Evolutionary conservation across 164 flowering plant genomes (phyloP), one percentile per base, ranked within the genome.

Genomic region (Pachysandra terminalis): DNA sequence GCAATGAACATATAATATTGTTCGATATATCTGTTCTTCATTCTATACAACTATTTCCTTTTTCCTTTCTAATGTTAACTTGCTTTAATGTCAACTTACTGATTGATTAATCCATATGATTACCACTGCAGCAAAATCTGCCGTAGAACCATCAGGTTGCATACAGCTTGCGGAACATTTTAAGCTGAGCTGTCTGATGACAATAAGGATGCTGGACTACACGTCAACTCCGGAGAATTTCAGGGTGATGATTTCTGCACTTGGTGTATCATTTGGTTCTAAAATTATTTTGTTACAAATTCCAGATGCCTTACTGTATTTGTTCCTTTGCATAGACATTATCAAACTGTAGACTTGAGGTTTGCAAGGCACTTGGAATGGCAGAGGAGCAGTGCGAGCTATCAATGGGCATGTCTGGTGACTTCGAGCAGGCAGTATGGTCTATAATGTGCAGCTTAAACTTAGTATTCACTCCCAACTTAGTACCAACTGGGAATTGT

Each of bases 401-500:
- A 25, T 96, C 99, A 61, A 96, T 95, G 99, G 99, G 99, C 73
- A 95, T 95, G 99, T 90, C 99, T 28, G 88, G 85, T 72, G 99
- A 95, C 76, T 95, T 92, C 71, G 97, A 95, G 77, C 90, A 65
- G 79, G 99, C 99, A 35, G 96, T 95, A 80, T 83, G 87, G 8
- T 56, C 16, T 27, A 55, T 61, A 13, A 14, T 63, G 4, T n/a
- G n/a, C n/a, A n/a, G n/a, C n/a, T n/a, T n/a, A n/a, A n/a, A n/a
- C n/a, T n/a, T n/a, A n/a, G n/a, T n/a, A n/a, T 32, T 32, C 37
- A 32, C 7, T 32, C 37, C 37, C 37, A 32, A 3, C 12, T 67
- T 37, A 5, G 12, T 56, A 13, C 0, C 35, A 40, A 23, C 37
- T 32, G 37, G 37, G 37, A 32, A 32, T 3, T 32, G 37, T 32